Percentiles rank a stretch among this genome's conserved stretches.
Evolutionary conservation across 495 filamentous ascomycete genomes (phyloP).

Genomic region (Schizothecium vesticola): DNA sequence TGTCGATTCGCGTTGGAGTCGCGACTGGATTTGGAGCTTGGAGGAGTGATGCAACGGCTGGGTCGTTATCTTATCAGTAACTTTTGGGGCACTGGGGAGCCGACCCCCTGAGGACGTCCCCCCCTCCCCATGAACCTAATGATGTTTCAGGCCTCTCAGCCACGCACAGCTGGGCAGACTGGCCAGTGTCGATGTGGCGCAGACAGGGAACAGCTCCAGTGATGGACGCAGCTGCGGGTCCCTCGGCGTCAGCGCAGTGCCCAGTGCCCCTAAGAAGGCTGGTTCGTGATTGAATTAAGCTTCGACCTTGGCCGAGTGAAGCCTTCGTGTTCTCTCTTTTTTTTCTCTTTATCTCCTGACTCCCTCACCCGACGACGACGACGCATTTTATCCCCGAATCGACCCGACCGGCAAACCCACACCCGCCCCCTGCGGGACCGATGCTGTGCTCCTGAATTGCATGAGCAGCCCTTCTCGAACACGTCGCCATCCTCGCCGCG

Average conservation of each 20-base stretch:
- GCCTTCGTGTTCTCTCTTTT: slow-evolving; percentile 3
- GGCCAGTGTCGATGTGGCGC: not conserved
- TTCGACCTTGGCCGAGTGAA: slow-evolving; percentile 1
- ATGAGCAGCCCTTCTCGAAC: not conserved
- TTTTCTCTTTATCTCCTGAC: not conserved
- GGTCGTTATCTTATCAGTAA: slow-evolving; percentile 7
- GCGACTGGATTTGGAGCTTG: not conserved
- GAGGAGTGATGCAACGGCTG: not conserved
- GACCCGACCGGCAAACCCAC: not conserved
- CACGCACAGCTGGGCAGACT: not conserved
- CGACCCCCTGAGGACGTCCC: too few relatives aligned
- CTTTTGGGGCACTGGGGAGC: not conserved
- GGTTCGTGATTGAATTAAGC: not conserved
- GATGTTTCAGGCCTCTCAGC: not conserved
- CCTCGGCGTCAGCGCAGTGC: not conserved
- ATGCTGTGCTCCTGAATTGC: not conserved
- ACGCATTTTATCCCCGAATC: not conserved
- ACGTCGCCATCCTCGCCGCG: not conserved
- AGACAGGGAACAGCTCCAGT: not conserved
- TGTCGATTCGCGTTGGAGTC: not conserved
- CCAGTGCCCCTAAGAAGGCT: not conserved
- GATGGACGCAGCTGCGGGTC: not conserved
- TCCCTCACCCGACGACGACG: not conserved
- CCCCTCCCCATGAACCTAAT: too few relatives aligned
- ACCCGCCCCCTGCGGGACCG: not conserved